Percentiles rank a stretch among this genome's conserved stretches.
These are phyloP conservation scores for Epichloe sp. DNA, from an alignment of 2,329 filamentous ascomycete genomes.

Conservation along the genomic window DNA sequence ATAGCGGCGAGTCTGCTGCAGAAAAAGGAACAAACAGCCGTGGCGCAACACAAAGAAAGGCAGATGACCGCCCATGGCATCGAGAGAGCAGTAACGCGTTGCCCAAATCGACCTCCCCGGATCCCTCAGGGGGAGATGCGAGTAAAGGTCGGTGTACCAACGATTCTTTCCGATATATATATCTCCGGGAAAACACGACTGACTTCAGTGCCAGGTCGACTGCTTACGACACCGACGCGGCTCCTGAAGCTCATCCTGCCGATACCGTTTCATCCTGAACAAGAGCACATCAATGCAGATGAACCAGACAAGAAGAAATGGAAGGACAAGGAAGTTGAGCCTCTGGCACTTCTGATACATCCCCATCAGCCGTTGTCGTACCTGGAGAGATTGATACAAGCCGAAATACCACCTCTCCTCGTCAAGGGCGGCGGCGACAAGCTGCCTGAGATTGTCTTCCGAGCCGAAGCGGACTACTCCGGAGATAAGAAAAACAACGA, in stretches of 20 bases:
- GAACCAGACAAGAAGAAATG: slow-evolving; percentile 21
- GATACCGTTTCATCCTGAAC: slow-evolving; percentile 34
- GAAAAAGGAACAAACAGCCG: background rate
- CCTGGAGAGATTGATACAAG: slow-evolving; percentile 76
- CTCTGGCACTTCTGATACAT: slow-evolving; percentile 72
- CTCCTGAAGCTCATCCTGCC: slow-evolving; percentile 73
- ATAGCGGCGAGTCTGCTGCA: background rate
- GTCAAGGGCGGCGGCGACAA: slow-evolving; percentile 52
- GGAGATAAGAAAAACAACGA: slow-evolving; percentile 16
- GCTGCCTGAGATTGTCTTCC: slow-evolving; percentile 63
- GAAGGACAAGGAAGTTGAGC: slow-evolving; percentile 45
- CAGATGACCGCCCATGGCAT: slow-evolving; percentile 52
- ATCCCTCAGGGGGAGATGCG: slow-evolving; percentile 12
- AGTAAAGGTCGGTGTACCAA: slow-evolving; percentile 17
- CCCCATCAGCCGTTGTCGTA: slow-evolving; percentile 87
- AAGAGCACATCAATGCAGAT: slow-evolving; percentile 28
- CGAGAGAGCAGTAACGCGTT: slow-evolving; percentile 40
- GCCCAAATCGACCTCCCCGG: slow-evolving; percentile 18
- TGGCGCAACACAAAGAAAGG: slow-evolving; percentile 33
- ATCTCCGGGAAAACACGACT: background rate
- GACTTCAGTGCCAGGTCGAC: slow-evolving; percentile 39
- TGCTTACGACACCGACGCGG: slow-evolving; percentile 67
- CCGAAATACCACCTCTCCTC: slow-evolving; percentile 61
- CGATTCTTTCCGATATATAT: background rate
- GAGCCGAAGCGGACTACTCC: slow-evolving; percentile 60